phyloP scores from a whole-genome alignment of 1,139 yeast genomes.

The Hansenula lynferdii region DNA sequence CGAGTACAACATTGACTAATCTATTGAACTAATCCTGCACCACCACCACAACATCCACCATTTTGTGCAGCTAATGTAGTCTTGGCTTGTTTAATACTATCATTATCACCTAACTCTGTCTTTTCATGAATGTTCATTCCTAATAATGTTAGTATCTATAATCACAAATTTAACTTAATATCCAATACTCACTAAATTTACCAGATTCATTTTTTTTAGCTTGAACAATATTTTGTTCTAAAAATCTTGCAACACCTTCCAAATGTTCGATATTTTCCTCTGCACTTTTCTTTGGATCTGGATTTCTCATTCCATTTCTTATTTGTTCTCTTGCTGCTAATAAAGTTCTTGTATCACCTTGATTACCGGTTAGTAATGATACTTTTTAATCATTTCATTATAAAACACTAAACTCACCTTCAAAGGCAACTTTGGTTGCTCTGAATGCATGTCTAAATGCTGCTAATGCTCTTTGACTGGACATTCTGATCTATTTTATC shows the following conservation, averaged over 20 bases:
- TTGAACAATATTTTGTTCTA: slow-evolving; percentile 77
- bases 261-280: slow-evolving; percentile 57
- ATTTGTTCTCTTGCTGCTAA: slow-evolving; percentile 62
- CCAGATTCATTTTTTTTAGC: slow-evolving; percentile 47
- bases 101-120: slow-evolving; percentile 91
- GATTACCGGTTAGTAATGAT: neutral
- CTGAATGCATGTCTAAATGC: slow-evolving; percentile 71
- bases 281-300: slow-evolving; percentile 33
- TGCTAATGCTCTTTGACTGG: slow-evolving; percentile 30
- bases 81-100: slow-evolving; percentile 39
- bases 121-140: slow-evolving; percentile 68
- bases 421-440: slow-evolving; percentile 68
- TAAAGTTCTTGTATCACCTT: slow-evolving; percentile 46
- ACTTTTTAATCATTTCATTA: neutral
- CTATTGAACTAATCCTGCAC: slow-evolving; percentile 17
- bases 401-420: slow-evolving; percentile 21
- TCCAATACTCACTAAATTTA: slow-evolving; percentile 21
- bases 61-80: slow-evolving; percentile 28
- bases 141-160: slow-evolving; percentile 4
- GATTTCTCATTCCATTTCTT: slow-evolving; percentile 51
- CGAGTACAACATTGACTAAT: neutral
- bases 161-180: neutral
- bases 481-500: neutral
- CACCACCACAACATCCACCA: slow-evolving; percentile 46
- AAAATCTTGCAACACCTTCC: slow-evolving; percentile 63